Conservation (phyloP, 2,329 filamentous ascomycete species). For the Paraphoma sp. region DNA sequence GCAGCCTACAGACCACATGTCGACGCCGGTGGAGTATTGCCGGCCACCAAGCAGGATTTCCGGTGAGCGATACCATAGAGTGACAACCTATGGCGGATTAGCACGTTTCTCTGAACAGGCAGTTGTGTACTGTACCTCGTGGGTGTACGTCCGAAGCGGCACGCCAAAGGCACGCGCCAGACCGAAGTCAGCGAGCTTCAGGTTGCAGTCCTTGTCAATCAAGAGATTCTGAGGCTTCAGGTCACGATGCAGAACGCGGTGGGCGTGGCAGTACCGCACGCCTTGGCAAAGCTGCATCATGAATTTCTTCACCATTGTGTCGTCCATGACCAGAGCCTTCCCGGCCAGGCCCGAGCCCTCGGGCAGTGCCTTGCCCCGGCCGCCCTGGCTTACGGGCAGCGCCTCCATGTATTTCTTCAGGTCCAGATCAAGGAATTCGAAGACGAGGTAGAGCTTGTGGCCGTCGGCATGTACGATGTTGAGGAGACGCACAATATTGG, state of each 20-base stretch:
- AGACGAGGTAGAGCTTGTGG: slow-evolving; percentile 92
- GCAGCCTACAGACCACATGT: slow-evolving; percentile 95
- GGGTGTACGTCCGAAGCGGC: slow-evolving; percentile 87
- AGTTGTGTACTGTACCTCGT: slow-evolving; percentile 65
- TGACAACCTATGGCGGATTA: slow-evolving; percentile 70
- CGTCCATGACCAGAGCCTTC: slow-evolving; percentile 73
- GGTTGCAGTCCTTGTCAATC: slow-evolving; percentile 84
- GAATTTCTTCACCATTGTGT: slow-evolving; percentile 88
- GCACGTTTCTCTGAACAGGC: neutral
- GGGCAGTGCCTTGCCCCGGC: slow-evolving; percentile 82
- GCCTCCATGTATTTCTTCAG: slow-evolving; percentile 97
- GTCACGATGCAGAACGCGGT: slow-evolving; percentile 85
- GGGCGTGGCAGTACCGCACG: slow-evolving; percentile 86
- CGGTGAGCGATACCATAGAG: slow-evolving; percentile 89
- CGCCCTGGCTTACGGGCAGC: slow-evolving; percentile 81
- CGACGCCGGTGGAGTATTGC: slow-evolving; percentile 91
- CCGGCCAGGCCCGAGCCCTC: slow-evolving; percentile 73
- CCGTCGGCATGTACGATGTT: slow-evolving; percentile 96
- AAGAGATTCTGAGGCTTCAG: slow-evolving; percentile 90
- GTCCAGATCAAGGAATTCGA: slow-evolving; percentile 89
- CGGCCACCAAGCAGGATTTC: slow-evolving; percentile 90
- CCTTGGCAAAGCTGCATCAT: slow-evolving; percentile 88
- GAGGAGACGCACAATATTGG: slow-evolving; percentile 84
- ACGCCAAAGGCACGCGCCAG: slow-evolving; percentile 90
- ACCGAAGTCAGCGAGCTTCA: slow-evolving; percentile 91